Evolutionary conservation across 1,139 yeast species (phyloP).

Genomic region (Blastobotrys malaysiensis): DNA sequence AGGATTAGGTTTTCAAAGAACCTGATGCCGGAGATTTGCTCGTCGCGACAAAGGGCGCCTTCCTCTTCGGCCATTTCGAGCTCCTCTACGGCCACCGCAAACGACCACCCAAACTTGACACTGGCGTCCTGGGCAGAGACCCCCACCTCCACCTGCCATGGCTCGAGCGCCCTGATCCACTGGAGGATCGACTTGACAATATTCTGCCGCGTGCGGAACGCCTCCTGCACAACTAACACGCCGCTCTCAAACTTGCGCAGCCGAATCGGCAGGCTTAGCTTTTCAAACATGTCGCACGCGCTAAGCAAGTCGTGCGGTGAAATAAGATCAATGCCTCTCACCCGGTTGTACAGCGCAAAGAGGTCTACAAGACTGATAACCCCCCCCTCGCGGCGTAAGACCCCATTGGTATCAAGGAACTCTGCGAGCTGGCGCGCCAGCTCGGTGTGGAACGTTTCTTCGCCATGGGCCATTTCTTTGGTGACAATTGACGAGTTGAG

Average conservation of each 20-base stretch:
- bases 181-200: conserved; percentile 31
- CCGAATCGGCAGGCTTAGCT: conserved; percentile 42
- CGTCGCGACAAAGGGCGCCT: conserved; percentile 63
- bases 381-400: conserved; percentile 47
- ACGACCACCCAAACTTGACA: conserved; percentile 61
- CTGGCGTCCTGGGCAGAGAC: conserved; percentile 44
- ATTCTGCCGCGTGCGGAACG: conserved; percentile 33
- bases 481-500: conserved; percentile 34
- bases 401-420: conserved; percentile 37
- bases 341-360: conserved; percentile 55
- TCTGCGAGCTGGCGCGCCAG: conserved; percentile 56
- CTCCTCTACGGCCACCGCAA: conserved; percentile 64
- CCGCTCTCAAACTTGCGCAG: conserved; percentile 40
- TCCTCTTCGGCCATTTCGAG: conserved; percentile 52
- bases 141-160: conserved; percentile 33
- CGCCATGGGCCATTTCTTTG: conserved; percentile 36
- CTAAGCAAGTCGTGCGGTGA: conserved; percentile 53
- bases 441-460: conserved; percentile 41
- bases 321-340: conserved; percentile 53
- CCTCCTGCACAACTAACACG: conserved; percentile 43
- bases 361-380: conserved; percentile 55
- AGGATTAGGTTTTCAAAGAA: conserved; percentile 31
- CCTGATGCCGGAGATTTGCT: conserved; percentile 53
- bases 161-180: conserved; percentile 31
- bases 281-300: conserved; percentile 46